Conservation (phyloP, 371 early-diverging fungal species). For the Apophysomyces trapeziformis region DNA sequence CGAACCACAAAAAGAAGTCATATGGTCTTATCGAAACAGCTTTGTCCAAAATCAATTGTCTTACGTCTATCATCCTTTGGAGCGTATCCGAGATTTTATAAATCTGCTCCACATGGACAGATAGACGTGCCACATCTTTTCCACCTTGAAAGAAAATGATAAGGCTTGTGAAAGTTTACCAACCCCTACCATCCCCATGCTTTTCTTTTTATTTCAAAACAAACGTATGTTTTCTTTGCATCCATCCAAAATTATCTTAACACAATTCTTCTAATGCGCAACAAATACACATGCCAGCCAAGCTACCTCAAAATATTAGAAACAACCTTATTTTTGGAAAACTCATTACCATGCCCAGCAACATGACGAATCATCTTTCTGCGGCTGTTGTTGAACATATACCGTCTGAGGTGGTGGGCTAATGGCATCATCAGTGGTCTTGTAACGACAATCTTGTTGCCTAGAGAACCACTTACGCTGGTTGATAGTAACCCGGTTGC, state of each 20-base stretch:
- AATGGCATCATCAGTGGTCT: background rate
- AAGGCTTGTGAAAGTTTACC: background rate
- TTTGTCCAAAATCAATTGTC: background rate
- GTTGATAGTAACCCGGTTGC: slow-evolving; percentile 22
- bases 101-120: background rate
- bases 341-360: slow-evolving; percentile 28
- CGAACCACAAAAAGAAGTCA: background rate
- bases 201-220: background rate
- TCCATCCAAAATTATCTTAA: slow-evolving; percentile 6
- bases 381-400: slow-evolving; percentile 23
- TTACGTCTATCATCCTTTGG: background rate
- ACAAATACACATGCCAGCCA: slow-evolving; percentile 26
- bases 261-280: slow-evolving; percentile 24
- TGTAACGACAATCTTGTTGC: background rate
- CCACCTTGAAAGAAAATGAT: background rate
- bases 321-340: background rate
- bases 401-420: slow-evolving; percentile 30
- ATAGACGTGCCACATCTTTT: background rate
- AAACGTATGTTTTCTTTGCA: background rate
- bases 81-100: background rate
- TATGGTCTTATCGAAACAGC: background rate
- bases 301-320: background rate
- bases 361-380: slow-evolving; percentile 22
- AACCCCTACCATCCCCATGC: background rate
- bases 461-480: slow-evolving; percentile 18